phyloP scores from a whole-genome alignment of 1,284 basidiomycete genomes.

The Cutaneotrichosporon dermatis region DNA sequence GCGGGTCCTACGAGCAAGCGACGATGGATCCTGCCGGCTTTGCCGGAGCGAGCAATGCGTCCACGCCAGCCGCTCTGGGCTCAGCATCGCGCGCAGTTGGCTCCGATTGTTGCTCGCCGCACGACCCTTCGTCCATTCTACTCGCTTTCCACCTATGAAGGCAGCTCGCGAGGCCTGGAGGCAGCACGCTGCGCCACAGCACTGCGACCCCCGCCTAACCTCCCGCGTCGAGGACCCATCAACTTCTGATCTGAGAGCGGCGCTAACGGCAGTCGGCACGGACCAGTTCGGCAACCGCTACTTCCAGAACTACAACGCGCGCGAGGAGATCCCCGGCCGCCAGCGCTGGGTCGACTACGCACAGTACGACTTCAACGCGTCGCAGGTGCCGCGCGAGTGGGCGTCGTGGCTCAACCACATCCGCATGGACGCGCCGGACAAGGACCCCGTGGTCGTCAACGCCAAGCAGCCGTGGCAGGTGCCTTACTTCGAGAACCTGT shows the following conservation, averaged over 20 bases:
- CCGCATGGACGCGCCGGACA: slow-evolving; percentile 68
- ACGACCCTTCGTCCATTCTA: no score
- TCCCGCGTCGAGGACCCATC: no score
- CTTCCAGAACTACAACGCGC: slow-evolving; percentile 78
- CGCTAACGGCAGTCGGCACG: slow-evolving; percentile 57
- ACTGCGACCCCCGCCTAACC: not conserved
- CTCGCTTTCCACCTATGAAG: no score
- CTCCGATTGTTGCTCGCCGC: no score
- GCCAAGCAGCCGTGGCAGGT: slow-evolving; percentile 71
- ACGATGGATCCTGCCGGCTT: no score
- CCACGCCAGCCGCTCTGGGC: no score
- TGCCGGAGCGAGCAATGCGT: no score
- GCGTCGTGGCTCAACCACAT: slow-evolving; percentile 92
- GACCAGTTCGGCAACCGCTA: slow-evolving; percentile 92
- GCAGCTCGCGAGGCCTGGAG: no score
- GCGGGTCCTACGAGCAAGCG: no score
- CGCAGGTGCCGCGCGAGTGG: slow-evolving; percentile 90
- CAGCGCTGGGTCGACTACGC: slow-evolving; percentile 90
- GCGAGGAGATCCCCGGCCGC: slow-evolving; percentile 82
- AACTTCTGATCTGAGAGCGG: not conserved
- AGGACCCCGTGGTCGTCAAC: slow-evolving; percentile 67
- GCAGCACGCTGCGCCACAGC: not conserved
- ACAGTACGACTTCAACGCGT: slow-evolving; percentile 81
- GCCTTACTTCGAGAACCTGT: slow-evolving; percentile 52
- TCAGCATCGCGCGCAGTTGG: no score